Evolutionary conservation across 2,329 filamentous ascomycete species (phyloP), one percentile per base, ranked within the genome.

Genomic region (Erysiphe pisi): DNA sequence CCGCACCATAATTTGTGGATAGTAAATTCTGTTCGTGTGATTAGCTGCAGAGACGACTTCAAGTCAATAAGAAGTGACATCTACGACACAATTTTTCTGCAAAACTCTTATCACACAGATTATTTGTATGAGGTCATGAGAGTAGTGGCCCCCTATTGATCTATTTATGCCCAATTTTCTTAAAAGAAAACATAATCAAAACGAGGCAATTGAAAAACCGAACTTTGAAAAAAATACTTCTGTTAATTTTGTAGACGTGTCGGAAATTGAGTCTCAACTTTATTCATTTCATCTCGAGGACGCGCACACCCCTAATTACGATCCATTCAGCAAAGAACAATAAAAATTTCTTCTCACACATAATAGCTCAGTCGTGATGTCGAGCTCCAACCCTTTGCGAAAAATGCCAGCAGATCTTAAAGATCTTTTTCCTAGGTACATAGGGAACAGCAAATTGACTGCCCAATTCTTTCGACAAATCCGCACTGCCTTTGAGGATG

Each of bases 371-470:
- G 25, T 63, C 58, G n/a, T n/a, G n/a, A n/a, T 63, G 25, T 12
- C 58, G 16, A 63, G 31, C 25, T 63, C 58, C 11, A 45, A 70
- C 31, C 40, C 31, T 70, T 25, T 9, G 36, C 31, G 31, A 45
- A 40, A 45, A 43, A 70, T 70, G 18, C 65, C 65, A 4, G 31
- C 65, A 43, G 65, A 70, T 45, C 40, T 70, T 20, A 70, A 70
- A 45, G 65, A 70, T 70, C 14, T 70, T 25, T 36, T 70, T 43
- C 28, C 40, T 25, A 70, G 65, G 16, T 70, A 70, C 25, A 70
- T 43, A 16, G 65, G 65, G 16, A 70, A 70, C 2, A 70, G 40
- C 36, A 70, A 70, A 70, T 22, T 40, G 14, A 70, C 65, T 43
- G 65, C 65, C 20, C 18, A 40, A 18, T 28, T 70, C 14, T 70